Percentiles rank a stretch among this genome's conserved stretches.
Conservation (phyloP, 192 early-diverging fungal species). For the Diversispora eburnea region DNA sequence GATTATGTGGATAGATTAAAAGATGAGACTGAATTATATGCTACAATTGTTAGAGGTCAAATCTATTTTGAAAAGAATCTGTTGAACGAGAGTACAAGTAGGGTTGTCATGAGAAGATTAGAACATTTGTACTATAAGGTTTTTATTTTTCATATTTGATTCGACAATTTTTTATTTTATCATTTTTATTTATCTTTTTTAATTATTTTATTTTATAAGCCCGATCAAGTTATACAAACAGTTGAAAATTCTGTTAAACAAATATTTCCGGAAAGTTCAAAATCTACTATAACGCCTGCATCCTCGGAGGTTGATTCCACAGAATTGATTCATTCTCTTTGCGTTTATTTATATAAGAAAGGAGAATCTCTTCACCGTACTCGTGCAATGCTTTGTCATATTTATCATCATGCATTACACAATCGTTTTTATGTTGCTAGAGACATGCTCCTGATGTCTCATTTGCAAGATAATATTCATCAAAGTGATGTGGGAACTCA, state of each 20-base stretch:
- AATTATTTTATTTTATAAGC: constrained; percentile 41
- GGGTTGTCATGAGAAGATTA: constrained; percentile 79
- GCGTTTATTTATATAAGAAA: constrained; percentile 88
- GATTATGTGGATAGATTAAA: constrained; percentile 94
- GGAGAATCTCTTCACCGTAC: constrained; percentile 78
- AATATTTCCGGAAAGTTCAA: constrained; percentile 43
- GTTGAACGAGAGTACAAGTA: constrained; percentile 61
- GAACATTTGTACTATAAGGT: constrained; percentile 97
- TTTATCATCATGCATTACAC: constrained; percentile 96
- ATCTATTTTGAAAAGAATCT: constrained; percentile 74
- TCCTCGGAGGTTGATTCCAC: constrained; percentile 46
- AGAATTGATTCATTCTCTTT: constrained; percentile 74
- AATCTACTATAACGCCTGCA: constrained; percentile 49
- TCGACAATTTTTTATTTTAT: neutral
- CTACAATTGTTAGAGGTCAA: constrained; percentile 82
- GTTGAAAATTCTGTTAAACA: constrained; percentile 55
- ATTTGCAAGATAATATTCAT: constrained; percentile 90
- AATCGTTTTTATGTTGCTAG: constrained; percentile 89
- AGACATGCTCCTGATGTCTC: constrained; percentile 97
- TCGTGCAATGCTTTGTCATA: constrained; percentile 94
- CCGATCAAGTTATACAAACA: constrained; percentile 80
- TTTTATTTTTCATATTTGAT: neutral
- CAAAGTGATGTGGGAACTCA: constrained; percentile 89
- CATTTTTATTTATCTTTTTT: neutral
- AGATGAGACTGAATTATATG: constrained; percentile 85